Evolutionary conservation across 1,284 basidiomycete species (phyloP).

Genomic region (Termitomyces sp.): DNA sequence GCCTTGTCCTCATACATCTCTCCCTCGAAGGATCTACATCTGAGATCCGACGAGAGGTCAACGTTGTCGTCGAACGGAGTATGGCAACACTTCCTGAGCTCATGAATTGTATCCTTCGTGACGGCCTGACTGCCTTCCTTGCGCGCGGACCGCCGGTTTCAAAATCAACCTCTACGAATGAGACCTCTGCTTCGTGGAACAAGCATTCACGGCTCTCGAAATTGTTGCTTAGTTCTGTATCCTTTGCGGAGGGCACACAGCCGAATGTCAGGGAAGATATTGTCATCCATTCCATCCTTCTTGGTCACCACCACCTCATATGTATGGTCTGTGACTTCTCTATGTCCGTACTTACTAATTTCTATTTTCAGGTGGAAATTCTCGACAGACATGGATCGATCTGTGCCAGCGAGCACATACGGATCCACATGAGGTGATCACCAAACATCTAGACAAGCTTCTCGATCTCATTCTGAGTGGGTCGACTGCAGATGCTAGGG

Average conservation of each 20-base stretch:
- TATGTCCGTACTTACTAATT: neutral
- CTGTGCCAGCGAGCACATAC: slow-evolving; percentile 62
- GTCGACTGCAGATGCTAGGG: slow-evolving; percentile 39
- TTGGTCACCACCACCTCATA: slow-evolving; percentile 73
- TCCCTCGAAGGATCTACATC: slow-evolving; percentile 52
- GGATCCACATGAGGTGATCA: slow-evolving; percentile 65
- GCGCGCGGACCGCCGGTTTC: slow-evolving; percentile 25
- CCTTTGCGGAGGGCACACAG: slow-evolving; percentile 38
- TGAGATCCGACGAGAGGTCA: slow-evolving; percentile 46
- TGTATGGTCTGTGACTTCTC: slow-evolving; percentile 36
- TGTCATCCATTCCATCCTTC: slow-evolving; percentile 54
- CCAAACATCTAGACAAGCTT: slow-evolving; percentile 43
- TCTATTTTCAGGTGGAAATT: slow-evolving; percentile 38
- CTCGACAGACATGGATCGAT: slow-evolving; percentile 79
- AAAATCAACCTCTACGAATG: slow-evolving; percentile 19
- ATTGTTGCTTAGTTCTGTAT: slow-evolving; percentile 45
- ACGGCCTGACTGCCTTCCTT: slow-evolving; percentile 48
- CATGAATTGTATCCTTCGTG: slow-evolving; percentile 47
- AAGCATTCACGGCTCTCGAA: slow-evolving; percentile 45
- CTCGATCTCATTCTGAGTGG: slow-evolving; percentile 46
- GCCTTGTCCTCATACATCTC: slow-evolving; percentile 64
- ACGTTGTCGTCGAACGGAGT: slow-evolving; percentile 37
- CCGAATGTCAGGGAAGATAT: slow-evolving; percentile 34
- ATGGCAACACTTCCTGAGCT: slow-evolving; percentile 37
- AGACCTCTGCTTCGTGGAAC: slow-evolving; percentile 30